Conservation (phyloP, 1,139 yeast genomes). For the Zygoascus sp. region DNA sequence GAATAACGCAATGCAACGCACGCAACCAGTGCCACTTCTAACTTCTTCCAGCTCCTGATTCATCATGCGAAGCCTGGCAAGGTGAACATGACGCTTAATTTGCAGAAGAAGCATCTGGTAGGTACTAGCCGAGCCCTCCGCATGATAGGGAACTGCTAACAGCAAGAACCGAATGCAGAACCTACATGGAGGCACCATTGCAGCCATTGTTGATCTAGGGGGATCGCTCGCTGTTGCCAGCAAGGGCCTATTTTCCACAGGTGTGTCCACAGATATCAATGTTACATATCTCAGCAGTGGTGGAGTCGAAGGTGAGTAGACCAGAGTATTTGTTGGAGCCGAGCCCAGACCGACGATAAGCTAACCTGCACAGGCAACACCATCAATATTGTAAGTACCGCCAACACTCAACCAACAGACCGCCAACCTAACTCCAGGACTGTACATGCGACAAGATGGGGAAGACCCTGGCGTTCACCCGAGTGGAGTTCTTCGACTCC, state of each 20-base stretch:
- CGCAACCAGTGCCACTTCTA: slow-evolving; percentile 4
- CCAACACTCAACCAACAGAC: too few relatives aligned
- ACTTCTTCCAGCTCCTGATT: slow-evolving; percentile 25
- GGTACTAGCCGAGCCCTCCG: slow-evolving; percentile 14
- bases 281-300: slow-evolving; percentile 41
- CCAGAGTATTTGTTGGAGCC: not conserved
- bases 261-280: slow-evolving; percentile 42
- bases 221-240: slow-evolving; percentile 45
- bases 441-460: slow-evolving; percentile 38
- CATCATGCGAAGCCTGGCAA: slow-evolving; percentile 34
- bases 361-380: slow-evolving; percentile 25
- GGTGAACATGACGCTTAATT: slow-evolving; percentile 33
- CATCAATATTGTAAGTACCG: slow-evolving; percentile 23
- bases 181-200: slow-evolving; percentile 42
- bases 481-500: slow-evolving; percentile 34
- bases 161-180: slow-evolving; percentile 40
- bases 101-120: slow-evolving; percentile 37
- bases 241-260: slow-evolving; percentile 40
- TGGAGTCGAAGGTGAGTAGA: slow-evolving; percentile 36
- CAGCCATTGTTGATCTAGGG: slow-evolving; percentile 40
- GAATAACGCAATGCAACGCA: not conserved
- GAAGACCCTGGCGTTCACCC: slow-evolving; percentile 40
- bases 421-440: slow-evolving; percentile 18
- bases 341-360: not conserved
- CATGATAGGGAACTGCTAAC: too few relatives aligned